Base-by-base conservation (phyloP, 768 basidiomycete species). In the Hemileccinum impolitum region DNA sequence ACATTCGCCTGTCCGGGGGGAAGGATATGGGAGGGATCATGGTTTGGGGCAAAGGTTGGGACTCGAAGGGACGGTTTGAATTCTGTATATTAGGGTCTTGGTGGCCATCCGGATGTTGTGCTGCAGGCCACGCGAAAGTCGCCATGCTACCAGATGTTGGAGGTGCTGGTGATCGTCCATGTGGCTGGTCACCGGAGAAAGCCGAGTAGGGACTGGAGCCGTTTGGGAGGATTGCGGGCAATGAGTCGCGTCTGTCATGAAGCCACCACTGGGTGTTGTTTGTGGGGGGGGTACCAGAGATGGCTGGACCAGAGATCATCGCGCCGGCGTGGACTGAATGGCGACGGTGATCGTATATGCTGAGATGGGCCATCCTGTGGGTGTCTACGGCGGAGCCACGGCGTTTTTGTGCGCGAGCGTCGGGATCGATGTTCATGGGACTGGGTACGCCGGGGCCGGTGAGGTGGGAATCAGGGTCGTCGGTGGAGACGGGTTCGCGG, bases 331-430 rank as follows among this genome's bases (percentile, higher is more conserved):
- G 89, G 21, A 83, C 75, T 17, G 89, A 90, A 62, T 82, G 81
- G 52, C 90, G 80, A 43, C 88, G 84, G 63, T 92, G 88, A 61
- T 85, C 80, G 23, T 69, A 67, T 56, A 91, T 70, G 63, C 79
- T 85, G 57, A 90, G 73, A 58, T 87, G 83, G 13, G 84, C 82
- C 57, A 93, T 81, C 43, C 84, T 74, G 48, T 82, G 81, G 8
- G 87, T 84, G 57, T 93, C 91, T 57, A 90, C 79, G 19, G 86
- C 81, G 15, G 92, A 94, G 28, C 89, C 86, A 41, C 91, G 80
- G 56, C 91, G 82, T 67, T 94, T 94, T 40, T 85, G 79, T 15
- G 87, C 81, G 32, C 85, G 90, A 8, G 71, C 81, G 50, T 87
- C 84, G 28, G 71, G 56, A 62, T 85, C 81, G 40, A 80, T 61